Base-by-base conservation (phyloP, 2,329 filamentous ascomycete species). In the Phoma sp. region DNA sequence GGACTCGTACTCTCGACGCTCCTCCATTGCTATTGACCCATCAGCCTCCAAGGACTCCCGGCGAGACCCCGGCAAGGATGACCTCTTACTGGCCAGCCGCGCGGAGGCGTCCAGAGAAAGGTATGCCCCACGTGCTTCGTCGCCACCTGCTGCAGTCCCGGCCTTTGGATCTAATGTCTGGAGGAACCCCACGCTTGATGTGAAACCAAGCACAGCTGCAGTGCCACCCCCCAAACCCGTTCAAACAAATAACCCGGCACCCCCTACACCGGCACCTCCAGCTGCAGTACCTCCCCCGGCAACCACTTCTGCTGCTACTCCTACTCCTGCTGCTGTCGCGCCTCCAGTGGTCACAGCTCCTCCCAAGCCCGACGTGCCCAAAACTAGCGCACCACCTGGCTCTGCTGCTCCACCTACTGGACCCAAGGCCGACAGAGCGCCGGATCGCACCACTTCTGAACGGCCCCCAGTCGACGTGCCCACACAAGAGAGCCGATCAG, bases 121-220 rank as follows among this genome's bases (percentile, higher is more conserved):
- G 33, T 80, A 80, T 65, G 76, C 74, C 32, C 76, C 76, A 40
- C 77, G 79, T 47, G 72, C 76, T 43, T 82, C 81, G 15, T 82
- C 82, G 10, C 81, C 82, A 30, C 81, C 81, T 23, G 80, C 82
- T 56, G 81, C 81, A 46, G 81, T 85, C 12, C 83, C 83, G 21
- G 81, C 82, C n/a, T 85, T 84, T 68, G 79, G 77, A 48, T 68
- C 76, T 30, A 76, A 77, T 60, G 76, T 77, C 20, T 79, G 77
- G 77, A 74, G 72, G 57, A 75, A 75, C 21, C 74, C 76, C 5
- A 61, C 70, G 2, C 65, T 71, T 45, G 72, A 76, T 37, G 54
- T 55, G 11, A 78, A 76, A 61, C 50, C 67, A 34, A 61, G 43
- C 26, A 32, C 57, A 47, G 20, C 58, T 15, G 37, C 62, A 54